Evolutionary conservation across 495 filamentous ascomycete genomes (phyloP).

Genomic region (Immersiella caudata): DNA sequence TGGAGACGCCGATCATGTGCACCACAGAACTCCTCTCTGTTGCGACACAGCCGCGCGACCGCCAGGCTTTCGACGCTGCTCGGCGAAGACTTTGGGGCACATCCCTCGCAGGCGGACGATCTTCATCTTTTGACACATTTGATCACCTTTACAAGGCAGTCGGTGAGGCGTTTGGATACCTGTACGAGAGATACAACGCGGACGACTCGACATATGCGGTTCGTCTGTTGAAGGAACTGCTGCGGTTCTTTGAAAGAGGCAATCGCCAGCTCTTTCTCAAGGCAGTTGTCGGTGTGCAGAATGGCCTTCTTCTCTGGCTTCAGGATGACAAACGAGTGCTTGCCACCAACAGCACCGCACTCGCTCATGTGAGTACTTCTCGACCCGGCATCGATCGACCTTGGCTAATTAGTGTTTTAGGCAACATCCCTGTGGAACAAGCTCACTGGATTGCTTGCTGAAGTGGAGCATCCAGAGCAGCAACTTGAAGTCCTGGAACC

Average conservation of each 20-base stretch:
- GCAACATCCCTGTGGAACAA: constrained; percentile 47
- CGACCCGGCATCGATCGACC: not conserved
- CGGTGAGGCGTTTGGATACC: constrained; percentile 43
- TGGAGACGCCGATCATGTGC: constrained; percentile 35
- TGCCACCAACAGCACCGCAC: constrained; percentile 32
- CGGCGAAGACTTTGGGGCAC: constrained; percentile 63
- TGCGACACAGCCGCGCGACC: constrained; percentile 52
- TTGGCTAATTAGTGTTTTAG: constrained; percentile 35
- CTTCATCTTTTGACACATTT: constrained; percentile 59
- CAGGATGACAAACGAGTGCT: constrained; percentile 52
- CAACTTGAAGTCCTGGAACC: constrained; percentile 44
- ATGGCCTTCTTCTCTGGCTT: constrained; percentile 63
- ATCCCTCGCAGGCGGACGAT: constrained; percentile 43
- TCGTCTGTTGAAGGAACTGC: constrained; percentile 39
- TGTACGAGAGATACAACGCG: constrained; percentile 45
- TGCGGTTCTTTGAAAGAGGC: constrained; percentile 43
- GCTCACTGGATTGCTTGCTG: constrained; percentile 37
- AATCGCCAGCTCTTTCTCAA: constrained; percentile 41
- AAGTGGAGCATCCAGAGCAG: constrained; percentile 36
- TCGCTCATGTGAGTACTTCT: constrained; percentile 41
- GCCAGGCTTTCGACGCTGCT: constrained; percentile 61
- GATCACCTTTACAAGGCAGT: constrained; percentile 62
- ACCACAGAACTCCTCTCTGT: constrained; percentile 40
- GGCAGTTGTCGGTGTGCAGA: constrained; percentile 58
- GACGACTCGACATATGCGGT: constrained; percentile 31